phyloP scores from a whole-genome alignment of 495 filamentous ascomycete species.

The Astrothelium macrocarpum region DNA sequence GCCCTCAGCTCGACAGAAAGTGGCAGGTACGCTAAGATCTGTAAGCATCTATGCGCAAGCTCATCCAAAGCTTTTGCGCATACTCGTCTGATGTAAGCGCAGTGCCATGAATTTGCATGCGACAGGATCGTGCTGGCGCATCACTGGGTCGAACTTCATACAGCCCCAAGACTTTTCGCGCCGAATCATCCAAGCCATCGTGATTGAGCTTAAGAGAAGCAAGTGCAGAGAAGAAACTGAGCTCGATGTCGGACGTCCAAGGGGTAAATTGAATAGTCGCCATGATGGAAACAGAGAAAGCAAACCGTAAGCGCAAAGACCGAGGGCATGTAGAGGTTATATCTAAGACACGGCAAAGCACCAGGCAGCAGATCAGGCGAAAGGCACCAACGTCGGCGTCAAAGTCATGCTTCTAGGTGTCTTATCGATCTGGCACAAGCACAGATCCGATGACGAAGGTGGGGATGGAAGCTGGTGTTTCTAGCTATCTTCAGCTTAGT shows the following conservation, averaged over 20 bases:
- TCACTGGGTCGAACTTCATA: conserved; percentile 72
- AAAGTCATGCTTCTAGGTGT: neutral
- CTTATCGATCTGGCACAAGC: neutral
- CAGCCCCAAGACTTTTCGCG: conserved; percentile 73
- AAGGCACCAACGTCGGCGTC: neutral
- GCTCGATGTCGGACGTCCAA: conserved; percentile 86
- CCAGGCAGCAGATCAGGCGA: neutral
- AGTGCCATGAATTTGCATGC: conserved; percentile 80
- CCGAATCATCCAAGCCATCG: conserved; percentile 90
- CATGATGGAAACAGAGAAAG: conserved; percentile 12
- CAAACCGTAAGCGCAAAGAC: neutral
- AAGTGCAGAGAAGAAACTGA: conserved; percentile 85
- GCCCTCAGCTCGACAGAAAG: conserved; percentile 72
- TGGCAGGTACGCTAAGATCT: conserved; percentile 2
- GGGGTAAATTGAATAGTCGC: conserved; percentile 57
- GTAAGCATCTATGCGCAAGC: neutral
- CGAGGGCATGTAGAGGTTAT: neutral
- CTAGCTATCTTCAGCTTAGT: neutral
- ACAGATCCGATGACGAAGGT: neutral
- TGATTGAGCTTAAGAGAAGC: conserved; percentile 88
- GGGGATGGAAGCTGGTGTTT: neutral
- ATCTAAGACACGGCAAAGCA: neutral
- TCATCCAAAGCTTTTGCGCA: conserved; percentile 20
- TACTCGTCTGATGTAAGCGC: conserved; percentile 76
- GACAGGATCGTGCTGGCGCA: conserved; percentile 58